phyloP scores from a whole-genome alignment of 139 green algal species.

The Zygnema cylindricum region DNA sequence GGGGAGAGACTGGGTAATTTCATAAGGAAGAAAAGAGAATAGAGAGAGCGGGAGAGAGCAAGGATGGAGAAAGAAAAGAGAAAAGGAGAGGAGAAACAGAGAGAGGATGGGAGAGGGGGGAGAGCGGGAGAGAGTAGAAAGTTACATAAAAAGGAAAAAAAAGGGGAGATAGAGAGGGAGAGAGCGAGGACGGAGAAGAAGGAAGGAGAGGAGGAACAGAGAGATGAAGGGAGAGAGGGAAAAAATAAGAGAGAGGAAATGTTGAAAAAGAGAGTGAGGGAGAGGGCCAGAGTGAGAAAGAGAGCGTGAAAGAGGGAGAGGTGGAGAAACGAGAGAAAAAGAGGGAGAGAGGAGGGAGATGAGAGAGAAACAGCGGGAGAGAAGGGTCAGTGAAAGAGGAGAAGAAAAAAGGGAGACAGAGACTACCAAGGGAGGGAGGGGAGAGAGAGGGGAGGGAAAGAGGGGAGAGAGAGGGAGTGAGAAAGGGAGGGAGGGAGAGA shows the following conservation, averaged over 20 bases:
- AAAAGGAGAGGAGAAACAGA: background rate
- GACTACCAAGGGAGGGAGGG: background rate
- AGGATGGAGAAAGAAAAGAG: background rate
- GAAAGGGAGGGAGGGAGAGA: background rate
- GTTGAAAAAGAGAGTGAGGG: background rate
- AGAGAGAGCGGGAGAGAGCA: background rate
- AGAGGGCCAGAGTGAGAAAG: background rate
- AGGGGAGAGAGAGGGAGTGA: background rate
- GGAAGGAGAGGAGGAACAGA: background rate
- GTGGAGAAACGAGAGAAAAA: background rate
- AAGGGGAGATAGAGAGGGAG: background rate
- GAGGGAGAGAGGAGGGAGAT: background rate
- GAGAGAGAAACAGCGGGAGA: background rate
- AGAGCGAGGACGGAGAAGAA: background rate
- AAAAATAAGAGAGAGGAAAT: background rate
- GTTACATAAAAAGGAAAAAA: background rate
- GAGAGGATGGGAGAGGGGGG: background rate
- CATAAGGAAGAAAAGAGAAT: background rate
- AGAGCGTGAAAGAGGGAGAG: background rate
- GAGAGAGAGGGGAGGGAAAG: background rate
- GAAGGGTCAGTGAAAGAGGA: background rate
- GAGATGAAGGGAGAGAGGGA: background rate
- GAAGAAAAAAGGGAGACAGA: background rate
- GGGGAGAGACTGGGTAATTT: background rate
- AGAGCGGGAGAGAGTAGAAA: too few relatives aligned